These are phyloP conservation scores for Paxillus involutus DNA, from an alignment of 768 basidiomycete genomes.

Conservation along the genomic window DNA sequence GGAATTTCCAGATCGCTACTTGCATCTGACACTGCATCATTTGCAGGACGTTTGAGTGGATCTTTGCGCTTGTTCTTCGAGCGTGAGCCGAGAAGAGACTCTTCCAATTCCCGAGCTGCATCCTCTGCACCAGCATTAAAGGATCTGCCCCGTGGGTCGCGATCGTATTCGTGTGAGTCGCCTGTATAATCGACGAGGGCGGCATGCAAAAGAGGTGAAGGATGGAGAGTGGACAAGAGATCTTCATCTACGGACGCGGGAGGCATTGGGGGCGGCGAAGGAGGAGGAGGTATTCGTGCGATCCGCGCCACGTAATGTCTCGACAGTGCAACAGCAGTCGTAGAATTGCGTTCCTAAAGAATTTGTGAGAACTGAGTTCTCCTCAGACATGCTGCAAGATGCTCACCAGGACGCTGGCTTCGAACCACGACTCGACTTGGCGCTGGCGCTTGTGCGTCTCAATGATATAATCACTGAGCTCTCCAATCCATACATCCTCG, in stretches of 20 bases:
- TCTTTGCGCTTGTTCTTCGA: constrained; percentile 43
- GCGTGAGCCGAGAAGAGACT: constrained; percentile 46
- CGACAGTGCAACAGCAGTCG: constrained; percentile 47
- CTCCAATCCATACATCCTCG: constrained; percentile 71
- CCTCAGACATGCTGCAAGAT: neutral
- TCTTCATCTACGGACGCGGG: constrained; percentile 34
- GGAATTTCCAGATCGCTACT: constrained; percentile 57
- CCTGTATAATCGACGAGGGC: constrained; percentile 30
- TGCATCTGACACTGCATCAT: constrained; percentile 51
- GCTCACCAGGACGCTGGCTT: constrained; percentile 61
- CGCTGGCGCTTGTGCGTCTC: constrained; percentile 74
- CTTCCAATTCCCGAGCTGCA: constrained; percentile 56
- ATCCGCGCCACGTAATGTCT: constrained; percentile 42
- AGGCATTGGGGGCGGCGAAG: constrained; percentile 35
- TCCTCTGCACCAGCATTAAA: constrained; percentile 46
- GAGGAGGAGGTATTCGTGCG: constrained; percentile 44
- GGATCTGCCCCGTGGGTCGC: constrained; percentile 18
- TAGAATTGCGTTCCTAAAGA: constrained; percentile 67
- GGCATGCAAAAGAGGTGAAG: constrained; percentile 35
- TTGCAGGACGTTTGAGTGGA: constrained; percentile 48
- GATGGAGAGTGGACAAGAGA: constrained; percentile 33
- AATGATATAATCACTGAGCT: constrained; percentile 65
- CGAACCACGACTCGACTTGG: constrained; percentile 74
- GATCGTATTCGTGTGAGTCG: constrained; percentile 25
- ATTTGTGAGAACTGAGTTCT: constrained; percentile 3